Conservation (phyloP, 1,284 basidiomycete genomes). For the Microbotryum silenes-acaulis region DNA sequence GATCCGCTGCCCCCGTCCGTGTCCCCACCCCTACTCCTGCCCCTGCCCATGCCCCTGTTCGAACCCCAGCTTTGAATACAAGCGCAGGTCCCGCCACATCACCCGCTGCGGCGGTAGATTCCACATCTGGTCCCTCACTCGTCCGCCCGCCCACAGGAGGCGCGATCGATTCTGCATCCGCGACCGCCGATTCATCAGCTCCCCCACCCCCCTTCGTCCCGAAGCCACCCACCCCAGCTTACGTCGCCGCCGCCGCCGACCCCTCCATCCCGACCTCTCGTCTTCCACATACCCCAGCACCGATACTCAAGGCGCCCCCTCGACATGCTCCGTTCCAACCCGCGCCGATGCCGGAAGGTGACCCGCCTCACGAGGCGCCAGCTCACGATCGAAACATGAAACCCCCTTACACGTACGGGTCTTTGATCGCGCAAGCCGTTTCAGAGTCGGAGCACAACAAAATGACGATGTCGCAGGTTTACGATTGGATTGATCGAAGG, state of each 20-base stretch:
- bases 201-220: too few relatives aligned
- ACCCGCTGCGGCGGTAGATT: neutral
- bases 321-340: constrained; percentile 21
- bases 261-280: neutral
- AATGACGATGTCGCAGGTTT: constrained; percentile 30
- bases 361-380: constrained; percentile 11
- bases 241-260: too few relatives aligned
- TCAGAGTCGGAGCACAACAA: constrained; percentile 8
- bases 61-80: neutral
- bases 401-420: constrained; percentile 36
- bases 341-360: constrained; percentile 10
- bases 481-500: constrained; percentile 29
- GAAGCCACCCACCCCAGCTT: too few relatives aligned
- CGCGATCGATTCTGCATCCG: too few relatives aligned
- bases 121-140: neutral
- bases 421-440: constrained; percentile 35
- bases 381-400: constrained; percentile 16
- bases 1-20: neutral
- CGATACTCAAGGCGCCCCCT: neutral
- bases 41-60: neutral
- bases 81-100: neutral
- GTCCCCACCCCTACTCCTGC: neutral
- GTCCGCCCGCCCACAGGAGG: neutral
- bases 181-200: too few relatives aligned
- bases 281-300: neutral